Percentiles rank a stretch among this genome's conserved stretches.
These are phyloP conservation scores for Thamnidium elegans DNA, from an alignment of 192 early-diverging fungal genomes.

Conservation along the genomic window DNA sequence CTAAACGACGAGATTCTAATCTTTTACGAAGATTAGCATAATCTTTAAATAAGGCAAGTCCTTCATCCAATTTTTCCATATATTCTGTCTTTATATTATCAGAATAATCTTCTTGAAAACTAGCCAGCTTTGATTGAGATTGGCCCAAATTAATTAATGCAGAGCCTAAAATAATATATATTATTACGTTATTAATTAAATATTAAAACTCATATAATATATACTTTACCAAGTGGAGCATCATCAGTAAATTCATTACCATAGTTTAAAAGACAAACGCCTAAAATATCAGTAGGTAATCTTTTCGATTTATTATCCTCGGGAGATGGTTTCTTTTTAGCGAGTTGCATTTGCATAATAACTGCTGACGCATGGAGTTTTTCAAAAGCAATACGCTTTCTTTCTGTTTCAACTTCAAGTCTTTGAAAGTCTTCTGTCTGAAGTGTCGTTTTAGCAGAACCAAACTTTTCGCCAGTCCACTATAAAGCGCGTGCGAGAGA, in stretches of 20 bases:
- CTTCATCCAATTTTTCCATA: constrained; percentile 42
- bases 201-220: background rate
- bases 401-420: constrained; percentile 73
- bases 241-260: constrained; percentile 50
- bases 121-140: constrained; percentile 43
- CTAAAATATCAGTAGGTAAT: constrained; percentile 63
- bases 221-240: constrained; percentile 37
- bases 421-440: constrained; percentile 82
- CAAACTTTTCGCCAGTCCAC: constrained; percentile 82
- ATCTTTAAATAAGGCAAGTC: constrained; percentile 48
- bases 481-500: too few relatives aligned
- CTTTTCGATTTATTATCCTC: constrained; percentile 64
- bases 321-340: constrained; percentile 67
- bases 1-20: constrained; percentile 82
- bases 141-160: constrained; percentile 51
- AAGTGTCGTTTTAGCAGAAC: constrained; percentile 62
- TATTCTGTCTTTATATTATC: constrained; percentile 34
- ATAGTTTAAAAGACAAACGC: constrained; percentile 58
- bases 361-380: constrained; percentile 56
- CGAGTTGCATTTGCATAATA: constrained; percentile 43
- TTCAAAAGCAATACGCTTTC: constrained; percentile 60
- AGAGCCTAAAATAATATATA: constrained; percentile 36
- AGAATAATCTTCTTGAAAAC: constrained; percentile 48
- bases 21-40: constrained; percentile 73
- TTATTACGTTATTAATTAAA: background rate